Evolutionary conservation across 768 basidiomycete species (phyloP).

Genomic region (Dacryopinax primogenitus): DNA sequence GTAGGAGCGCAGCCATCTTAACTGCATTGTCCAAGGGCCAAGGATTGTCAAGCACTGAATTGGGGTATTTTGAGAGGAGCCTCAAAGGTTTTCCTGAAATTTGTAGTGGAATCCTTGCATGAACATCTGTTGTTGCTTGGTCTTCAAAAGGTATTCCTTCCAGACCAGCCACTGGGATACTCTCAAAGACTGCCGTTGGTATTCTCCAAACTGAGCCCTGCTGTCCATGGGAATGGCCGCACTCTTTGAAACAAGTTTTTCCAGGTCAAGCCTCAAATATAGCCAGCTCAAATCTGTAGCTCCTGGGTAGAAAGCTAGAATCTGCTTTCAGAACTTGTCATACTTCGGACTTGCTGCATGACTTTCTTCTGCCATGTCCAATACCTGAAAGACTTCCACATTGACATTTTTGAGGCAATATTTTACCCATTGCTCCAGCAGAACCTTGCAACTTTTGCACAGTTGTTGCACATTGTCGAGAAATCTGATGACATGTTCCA

Average conservation of each 20-base stretch:
- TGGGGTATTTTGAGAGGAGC: background rate
- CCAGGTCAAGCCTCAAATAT: background rate
- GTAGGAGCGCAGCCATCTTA: background rate
- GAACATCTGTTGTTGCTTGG: background rate
- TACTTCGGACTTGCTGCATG: no score
- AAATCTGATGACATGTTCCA: no score
- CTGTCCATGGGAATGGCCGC: background rate
- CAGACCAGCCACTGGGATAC: background rate
- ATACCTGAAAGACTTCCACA: no score
- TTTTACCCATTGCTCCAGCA: no score
- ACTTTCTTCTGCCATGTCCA: no score
- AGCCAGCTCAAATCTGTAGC: no score
- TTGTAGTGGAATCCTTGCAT: background rate
- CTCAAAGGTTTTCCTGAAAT: background rate
- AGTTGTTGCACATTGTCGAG: no score
- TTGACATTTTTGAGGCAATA: no score
- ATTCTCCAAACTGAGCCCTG: background rate
- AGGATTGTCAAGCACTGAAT: background rate
- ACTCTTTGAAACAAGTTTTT: background rate
- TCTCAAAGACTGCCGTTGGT: background rate
- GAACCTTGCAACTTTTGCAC: no score
- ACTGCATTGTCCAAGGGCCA: background rate
- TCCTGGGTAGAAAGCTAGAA: no score
- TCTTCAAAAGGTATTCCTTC: background rate
- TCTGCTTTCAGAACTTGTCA: no score